A percentile compares a stretch with the other conserved stretches of the same genome.
Evolutionary conservation across 441 rosid species (phyloP).

Genomic region (Gossypium davidsonii): DNA sequence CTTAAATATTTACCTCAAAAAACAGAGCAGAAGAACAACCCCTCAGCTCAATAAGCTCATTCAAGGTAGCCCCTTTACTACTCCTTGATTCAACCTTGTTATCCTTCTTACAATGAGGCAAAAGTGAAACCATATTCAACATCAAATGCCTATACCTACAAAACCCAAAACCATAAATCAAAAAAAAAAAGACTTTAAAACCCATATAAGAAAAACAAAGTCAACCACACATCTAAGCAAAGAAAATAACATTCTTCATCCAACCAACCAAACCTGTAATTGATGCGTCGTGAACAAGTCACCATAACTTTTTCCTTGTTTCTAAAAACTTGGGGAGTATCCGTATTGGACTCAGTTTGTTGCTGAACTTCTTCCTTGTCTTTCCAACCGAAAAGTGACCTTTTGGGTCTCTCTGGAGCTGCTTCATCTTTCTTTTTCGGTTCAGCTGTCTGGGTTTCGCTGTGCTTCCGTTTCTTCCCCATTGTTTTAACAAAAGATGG

Average conservation of each 20-base stretch:
- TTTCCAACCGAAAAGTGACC: slow-evolving; percentile 88
- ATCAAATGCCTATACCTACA: slow-evolving; percentile 91
- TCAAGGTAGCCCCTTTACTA: slow-evolving; percentile 69
- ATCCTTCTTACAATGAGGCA: slow-evolving; percentile 95
- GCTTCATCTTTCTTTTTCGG: slow-evolving; percentile 44
- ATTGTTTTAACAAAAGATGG: slow-evolving; percentile 20
- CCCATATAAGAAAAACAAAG: neutral
- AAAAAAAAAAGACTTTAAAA: neutral
- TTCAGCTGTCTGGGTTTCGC: slow-evolving; percentile 38
- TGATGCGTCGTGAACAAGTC: slow-evolving; percentile 90
- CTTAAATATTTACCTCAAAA: slow-evolving; percentile 59
- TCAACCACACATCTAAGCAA: neutral
- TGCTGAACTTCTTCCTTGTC: slow-evolving; percentile 38
- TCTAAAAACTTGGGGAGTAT: slow-evolving; percentile 39
- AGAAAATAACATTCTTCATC: neutral
- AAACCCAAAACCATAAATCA: neutral
- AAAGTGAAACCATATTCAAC: slow-evolving; percentile 81
- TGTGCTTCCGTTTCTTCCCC: slow-evolving; percentile 84
- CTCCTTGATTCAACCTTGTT: slow-evolving; percentile 81
- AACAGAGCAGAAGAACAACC: slow-evolving; percentile 82
- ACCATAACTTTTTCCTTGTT: slow-evolving; percentile 91
- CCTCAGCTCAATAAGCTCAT: slow-evolving; percentile 89
- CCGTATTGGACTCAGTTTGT: slow-evolving; percentile 15
- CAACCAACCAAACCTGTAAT: slow-evolving; percentile 47
- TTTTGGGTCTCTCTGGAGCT: slow-evolving; percentile 60